Evolutionary conservation across 352 stramenopile genomes (phyloP).

Genomic region (Discostella stelligera): DNA sequence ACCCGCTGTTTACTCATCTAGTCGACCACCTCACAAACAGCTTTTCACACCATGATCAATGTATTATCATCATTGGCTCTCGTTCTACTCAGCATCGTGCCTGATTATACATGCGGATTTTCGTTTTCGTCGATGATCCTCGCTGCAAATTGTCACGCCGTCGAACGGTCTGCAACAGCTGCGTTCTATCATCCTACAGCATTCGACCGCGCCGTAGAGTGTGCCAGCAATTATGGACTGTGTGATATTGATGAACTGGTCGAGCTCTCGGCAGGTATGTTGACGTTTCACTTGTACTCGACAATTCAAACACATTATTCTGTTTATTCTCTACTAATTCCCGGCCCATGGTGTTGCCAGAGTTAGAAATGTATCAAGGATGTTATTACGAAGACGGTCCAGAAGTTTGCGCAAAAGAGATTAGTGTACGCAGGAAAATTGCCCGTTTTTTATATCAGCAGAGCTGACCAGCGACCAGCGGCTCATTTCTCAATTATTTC

Average conservation of each 20-base stretch:
- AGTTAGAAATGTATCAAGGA: conserved; percentile 31
- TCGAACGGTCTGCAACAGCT: not conserved
- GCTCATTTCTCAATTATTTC: not conserved
- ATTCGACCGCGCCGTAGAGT: conserved; percentile 42
- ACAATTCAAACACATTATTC: no score
- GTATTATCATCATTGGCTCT: not conserved
- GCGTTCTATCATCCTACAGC: not conserved
- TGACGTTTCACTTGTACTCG: not conserved
- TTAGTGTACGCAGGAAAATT: conserved; percentile 18
- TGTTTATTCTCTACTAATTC: not conserved
- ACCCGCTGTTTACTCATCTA: not conserved
- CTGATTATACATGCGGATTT: not conserved
- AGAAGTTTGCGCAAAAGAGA: conserved; percentile 39
- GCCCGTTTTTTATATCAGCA: not conserved
- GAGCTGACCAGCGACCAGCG: conserved; percentile 5
- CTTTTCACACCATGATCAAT: not conserved
- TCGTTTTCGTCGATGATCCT: not conserved
- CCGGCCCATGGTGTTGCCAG: not conserved
- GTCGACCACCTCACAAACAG: not conserved
- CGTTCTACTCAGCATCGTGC: not conserved
- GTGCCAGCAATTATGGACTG: conserved; percentile 39
- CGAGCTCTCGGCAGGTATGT: conserved; percentile 36
- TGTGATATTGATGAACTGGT: conserved; percentile 45
- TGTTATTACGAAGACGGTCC: conserved; percentile 39
- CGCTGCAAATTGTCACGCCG: not conserved